Percentiles rank a stretch among this genome's conserved stretches.
Evolutionary conservation across 352 stramenopile genomes (phyloP).

Genomic region (Globisporangium rhizosaccharum): DNA sequence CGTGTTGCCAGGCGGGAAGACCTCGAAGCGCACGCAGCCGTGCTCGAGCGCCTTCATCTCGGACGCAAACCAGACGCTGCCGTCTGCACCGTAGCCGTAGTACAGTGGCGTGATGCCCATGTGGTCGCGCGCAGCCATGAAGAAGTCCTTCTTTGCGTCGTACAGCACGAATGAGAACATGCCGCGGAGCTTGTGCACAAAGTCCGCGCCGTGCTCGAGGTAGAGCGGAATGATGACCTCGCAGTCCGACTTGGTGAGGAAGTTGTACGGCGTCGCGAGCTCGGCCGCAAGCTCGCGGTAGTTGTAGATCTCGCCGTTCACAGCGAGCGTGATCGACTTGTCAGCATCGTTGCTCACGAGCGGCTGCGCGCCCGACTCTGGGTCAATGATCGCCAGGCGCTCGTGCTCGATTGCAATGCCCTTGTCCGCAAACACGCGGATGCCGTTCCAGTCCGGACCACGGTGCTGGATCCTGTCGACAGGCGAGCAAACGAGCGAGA

Average conservation of each 20-base stretch:
- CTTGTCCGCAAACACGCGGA: conserved; percentile 71
- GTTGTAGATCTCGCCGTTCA: conserved; percentile 99
- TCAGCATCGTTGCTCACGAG: conserved; percentile 83
- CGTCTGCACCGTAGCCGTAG: conserved; percentile 97
- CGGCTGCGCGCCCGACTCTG: conserved; percentile 92
- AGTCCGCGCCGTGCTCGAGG: conserved; percentile 84
- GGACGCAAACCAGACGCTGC: conserved; percentile 94
- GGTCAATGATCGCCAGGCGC: conserved; percentile 98
- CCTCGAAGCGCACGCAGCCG: conserved; percentile 76
- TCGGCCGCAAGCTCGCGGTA: conserved; percentile 93
- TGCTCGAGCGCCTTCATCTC: conserved; percentile 97
- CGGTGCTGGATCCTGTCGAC: conserved; percentile 89
- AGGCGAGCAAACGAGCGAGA: background rate
- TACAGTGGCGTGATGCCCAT: conserved; percentile 99
- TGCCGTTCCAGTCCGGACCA: conserved; percentile 95
- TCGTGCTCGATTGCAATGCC: conserved; percentile 94
- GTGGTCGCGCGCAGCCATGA: conserved; percentile 94
- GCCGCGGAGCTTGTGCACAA: conserved; percentile 90
- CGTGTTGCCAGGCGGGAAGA: conserved; percentile 89
- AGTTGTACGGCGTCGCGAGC: conserved; percentile 88
- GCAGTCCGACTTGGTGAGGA: conserved; percentile 96
- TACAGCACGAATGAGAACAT: conserved; percentile 99
- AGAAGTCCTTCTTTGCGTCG: conserved; percentile 91
- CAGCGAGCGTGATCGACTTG: conserved; percentile 90
- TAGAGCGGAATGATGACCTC: conserved; percentile 98